A percentile compares a stretch with the other conserved stretches of the same genome.
Evolutionary conservation across 768 basidiomycete genomes (phyloP).

Genomic region (Favolaschia claudopus): DNA sequence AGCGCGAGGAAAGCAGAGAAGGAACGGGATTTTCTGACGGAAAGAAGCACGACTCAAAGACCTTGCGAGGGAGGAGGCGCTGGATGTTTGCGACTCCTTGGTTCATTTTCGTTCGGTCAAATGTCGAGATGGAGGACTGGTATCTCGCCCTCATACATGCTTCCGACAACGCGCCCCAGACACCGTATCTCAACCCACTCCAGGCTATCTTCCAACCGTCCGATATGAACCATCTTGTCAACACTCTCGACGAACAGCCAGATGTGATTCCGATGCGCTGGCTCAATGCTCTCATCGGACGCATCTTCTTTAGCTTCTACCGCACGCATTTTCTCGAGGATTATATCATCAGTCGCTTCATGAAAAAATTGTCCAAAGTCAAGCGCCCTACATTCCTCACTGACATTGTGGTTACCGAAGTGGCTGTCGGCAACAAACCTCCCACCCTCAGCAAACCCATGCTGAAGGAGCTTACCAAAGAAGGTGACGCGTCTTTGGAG

Average conservation of each 20-base stretch:
- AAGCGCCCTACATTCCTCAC: constrained; percentile 88
- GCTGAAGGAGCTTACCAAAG: constrained; percentile 95
- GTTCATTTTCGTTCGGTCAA: constrained; percentile 93
- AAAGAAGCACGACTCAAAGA: constrained; percentile 53
- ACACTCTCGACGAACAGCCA: constrained; percentile 89
- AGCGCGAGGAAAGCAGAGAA: constrained; percentile 44
- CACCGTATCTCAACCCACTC: constrained; percentile 66
- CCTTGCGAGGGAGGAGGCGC: constrained; percentile 57
- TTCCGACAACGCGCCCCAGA: constrained; percentile 67
- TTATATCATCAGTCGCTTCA: constrained; percentile 85
- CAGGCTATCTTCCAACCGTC: constrained; percentile 70
- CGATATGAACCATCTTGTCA: constrained; percentile 86
- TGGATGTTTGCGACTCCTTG: constrained; percentile 71
- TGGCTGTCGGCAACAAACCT: constrained; percentile 83
- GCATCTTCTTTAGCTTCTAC: constrained; percentile 92
- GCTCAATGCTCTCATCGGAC: constrained; percentile 93
- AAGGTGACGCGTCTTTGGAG: constrained; percentile 92
- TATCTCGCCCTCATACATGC: constrained; percentile 84
- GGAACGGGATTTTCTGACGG: constrained; percentile 43
- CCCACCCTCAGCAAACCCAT: constrained; percentile 96
- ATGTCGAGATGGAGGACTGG: constrained; percentile 98
- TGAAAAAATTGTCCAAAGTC: constrained; percentile 93
- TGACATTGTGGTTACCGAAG: constrained; percentile 87
- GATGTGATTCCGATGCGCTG: constrained; percentile 98
- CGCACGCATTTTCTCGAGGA: constrained; percentile 83